Percentiles rank a stretch among this genome's conserved stretches.
Conservation (phyloP, 2,329 filamentous ascomycete species). For the Fusarium nematophilum region DNA sequence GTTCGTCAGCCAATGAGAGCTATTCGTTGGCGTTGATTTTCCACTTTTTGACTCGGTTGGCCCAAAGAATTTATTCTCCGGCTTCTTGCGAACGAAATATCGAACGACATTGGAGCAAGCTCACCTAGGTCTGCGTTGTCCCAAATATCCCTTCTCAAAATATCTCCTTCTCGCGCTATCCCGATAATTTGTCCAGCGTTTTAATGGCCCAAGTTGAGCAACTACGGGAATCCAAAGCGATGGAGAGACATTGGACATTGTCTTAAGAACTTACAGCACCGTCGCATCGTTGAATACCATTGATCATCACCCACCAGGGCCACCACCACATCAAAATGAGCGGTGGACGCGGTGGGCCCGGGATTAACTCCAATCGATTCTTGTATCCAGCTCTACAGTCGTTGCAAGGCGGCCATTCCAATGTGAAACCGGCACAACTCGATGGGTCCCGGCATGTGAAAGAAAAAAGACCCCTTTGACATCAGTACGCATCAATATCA, state of each 20-base stretch:
- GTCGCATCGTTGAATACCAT: neutral
- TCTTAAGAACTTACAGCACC: too few relatives aligned
- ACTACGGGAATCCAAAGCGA: too few relatives aligned
- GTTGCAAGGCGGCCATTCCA: too few relatives aligned
- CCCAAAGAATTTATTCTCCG: conserved; percentile 14
- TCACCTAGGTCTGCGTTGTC: too few relatives aligned
- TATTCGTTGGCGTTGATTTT: neutral
- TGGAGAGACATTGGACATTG: too few relatives aligned
- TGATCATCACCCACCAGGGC: neutral
- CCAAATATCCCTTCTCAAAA: too few relatives aligned
- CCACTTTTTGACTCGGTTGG: conserved; percentile 13
- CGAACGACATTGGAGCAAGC: conserved; percentile 21
- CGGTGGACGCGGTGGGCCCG: conserved; percentile 9
- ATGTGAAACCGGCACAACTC: neutral
- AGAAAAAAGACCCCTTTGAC: too few relatives aligned
- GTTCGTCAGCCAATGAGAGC: conserved; percentile 24
- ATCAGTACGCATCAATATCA: neutral
- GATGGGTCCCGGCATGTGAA: too few relatives aligned
- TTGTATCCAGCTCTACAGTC: too few relatives aligned
- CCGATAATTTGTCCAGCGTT: too few relatives aligned
- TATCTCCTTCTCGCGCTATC: too few relatives aligned
- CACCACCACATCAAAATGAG: conserved; percentile 9
- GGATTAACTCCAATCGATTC: neutral
- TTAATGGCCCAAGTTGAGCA: too few relatives aligned
- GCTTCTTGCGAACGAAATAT: conserved; percentile 30